A percentile compares a stretch with the other conserved stretches of the same genome.
Evolutionary conservation across 306 rosid species (phyloP).

Genomic region (Rosa persica): DNA sequence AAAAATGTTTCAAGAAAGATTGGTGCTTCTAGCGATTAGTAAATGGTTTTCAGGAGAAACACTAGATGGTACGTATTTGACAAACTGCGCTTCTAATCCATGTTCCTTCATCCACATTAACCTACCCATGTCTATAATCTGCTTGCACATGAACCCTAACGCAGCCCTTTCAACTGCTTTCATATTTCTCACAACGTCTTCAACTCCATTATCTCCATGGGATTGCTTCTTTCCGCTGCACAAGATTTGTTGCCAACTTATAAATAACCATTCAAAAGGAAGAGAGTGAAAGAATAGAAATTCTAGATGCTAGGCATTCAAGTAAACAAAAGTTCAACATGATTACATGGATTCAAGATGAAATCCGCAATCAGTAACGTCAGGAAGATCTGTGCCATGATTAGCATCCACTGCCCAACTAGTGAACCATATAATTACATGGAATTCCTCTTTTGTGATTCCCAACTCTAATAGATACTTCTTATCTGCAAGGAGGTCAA

Average conservation of each 20-base stretch:
- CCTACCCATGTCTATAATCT: conserved; percentile 88
- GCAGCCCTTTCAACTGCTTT: conserved; percentile 67
- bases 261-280: background rate
- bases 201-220: conserved; percentile 44
- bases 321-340: conserved; percentile 11
- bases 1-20: conserved; percentile 3
- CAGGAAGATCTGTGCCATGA: conserved; percentile 67
- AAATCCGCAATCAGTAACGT: conserved; percentile 30
- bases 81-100: conserved; percentile 66
- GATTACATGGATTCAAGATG: conserved; percentile 56
- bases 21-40: conserved; percentile 50
- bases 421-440: conserved; percentile 91
- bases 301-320: background rate
- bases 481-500: conserved; percentile 55
- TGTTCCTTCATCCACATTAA: conserved; percentile 70
- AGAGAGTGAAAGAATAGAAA: background rate
- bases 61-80: conserved; percentile 67
- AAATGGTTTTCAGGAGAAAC: conserved; percentile 93
- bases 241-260: conserved; percentile 20
- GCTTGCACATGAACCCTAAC: conserved; percentile 91
- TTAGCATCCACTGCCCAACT: conserved; percentile 95
- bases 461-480: conserved; percentile 63
- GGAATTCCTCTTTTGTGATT: conserved; percentile 70
- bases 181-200: conserved; percentile 58
- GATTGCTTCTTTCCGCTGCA: conserved; percentile 51